Conservation (phyloP, 140 eudicot species). For the Ambrosia hybrid region DNA sequence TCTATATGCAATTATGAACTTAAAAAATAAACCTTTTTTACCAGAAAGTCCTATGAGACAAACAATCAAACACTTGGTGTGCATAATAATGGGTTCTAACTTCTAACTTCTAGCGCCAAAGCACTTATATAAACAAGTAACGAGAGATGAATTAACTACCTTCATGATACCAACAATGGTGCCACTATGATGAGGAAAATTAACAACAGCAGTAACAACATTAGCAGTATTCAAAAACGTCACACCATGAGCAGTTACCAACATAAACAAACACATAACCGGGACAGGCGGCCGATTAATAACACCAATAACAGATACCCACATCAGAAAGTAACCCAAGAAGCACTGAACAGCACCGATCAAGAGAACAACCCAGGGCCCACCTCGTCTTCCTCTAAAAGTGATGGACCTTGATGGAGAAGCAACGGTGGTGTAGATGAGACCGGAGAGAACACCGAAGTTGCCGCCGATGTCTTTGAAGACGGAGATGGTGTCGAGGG, state of each 20-base stretch:
- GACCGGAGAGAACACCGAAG: constrained; percentile 64
- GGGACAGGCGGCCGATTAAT: constrained; percentile 49
- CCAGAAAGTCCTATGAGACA: too few species aligned
- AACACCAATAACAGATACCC: constrained; percentile 62
- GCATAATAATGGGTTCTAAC: neutral
- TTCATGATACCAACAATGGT: constrained; percentile 88
- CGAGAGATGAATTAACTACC: too few species aligned
- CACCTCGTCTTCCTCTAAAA: constrained; percentile 33
- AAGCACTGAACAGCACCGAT: constrained; percentile 72
- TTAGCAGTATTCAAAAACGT: constrained; percentile 73
- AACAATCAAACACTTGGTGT: constrained; percentile 23
- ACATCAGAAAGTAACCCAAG: constrained; percentile 66
- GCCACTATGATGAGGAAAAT: constrained; percentile 66
- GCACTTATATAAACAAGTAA: too few species aligned
- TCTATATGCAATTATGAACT: too few species aligned
- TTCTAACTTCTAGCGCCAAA: neutral
- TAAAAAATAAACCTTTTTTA: too few species aligned
- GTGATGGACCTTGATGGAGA: constrained; percentile 21
- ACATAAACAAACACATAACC: constrained; percentile 68
- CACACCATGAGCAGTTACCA: constrained; percentile 66
- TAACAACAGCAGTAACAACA: constrained; percentile 75
- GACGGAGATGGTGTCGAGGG: constrained; percentile 66
- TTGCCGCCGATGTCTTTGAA: constrained; percentile 85
- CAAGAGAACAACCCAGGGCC: constrained; percentile 78
- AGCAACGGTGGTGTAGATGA: constrained; percentile 56